phyloP scores from a whole-genome alignment of 257 asterid species.

The Solanum paucissectum region DNA sequence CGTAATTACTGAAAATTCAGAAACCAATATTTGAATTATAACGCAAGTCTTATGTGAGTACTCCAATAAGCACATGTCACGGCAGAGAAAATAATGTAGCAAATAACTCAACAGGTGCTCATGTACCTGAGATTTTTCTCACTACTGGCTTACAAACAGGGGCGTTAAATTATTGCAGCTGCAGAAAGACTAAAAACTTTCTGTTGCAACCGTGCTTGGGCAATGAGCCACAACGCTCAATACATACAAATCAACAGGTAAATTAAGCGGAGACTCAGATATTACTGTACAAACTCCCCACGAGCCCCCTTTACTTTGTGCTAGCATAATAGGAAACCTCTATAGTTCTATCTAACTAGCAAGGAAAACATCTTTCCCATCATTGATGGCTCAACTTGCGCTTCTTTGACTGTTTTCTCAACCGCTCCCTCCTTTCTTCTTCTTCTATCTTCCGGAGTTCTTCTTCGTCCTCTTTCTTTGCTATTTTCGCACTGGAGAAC shows the following conservation, averaged over 20 bases:
- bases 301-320: neutral
- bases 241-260: neutral
- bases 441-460: constrained; percentile 56
- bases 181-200: neutral
- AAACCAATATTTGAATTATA: neutral
- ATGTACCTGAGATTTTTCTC: neutral
- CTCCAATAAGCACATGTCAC: neutral
- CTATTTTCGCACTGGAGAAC: constrained; percentile 49
- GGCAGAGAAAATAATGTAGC: neutral
- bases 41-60: neutral
- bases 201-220: neutral
- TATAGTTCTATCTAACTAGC: neutral
- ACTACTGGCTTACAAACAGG: neutral
- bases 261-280: neutral
- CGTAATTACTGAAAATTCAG: neutral
- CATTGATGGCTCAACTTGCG: constrained; percentile 32
- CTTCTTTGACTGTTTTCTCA: constrained; percentile 49
- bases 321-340: neutral
- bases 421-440: constrained; percentile 59
- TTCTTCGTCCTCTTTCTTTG: constrained; percentile 65
- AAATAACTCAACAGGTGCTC: neutral
- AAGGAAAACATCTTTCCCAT: neutral
- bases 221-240: neutral
- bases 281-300: neutral
- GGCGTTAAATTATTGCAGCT: neutral